Percentiles rank a stretch among this genome's conserved stretches.
Conservation (phyloP, 768 basidiomycete species). For the Russula earlei region DNA sequence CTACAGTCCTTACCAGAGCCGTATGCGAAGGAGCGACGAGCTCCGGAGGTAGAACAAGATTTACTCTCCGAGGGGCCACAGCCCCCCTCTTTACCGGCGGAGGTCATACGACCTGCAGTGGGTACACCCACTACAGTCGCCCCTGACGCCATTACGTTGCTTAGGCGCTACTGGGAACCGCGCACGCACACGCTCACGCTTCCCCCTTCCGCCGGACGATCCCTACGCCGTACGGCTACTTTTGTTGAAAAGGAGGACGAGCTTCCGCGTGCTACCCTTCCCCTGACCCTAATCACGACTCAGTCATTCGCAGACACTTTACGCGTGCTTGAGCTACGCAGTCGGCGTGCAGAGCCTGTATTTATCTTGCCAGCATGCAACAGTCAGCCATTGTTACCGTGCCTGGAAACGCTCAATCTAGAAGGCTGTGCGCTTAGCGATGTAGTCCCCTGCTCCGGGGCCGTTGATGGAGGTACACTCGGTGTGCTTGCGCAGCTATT, state of each 20-base stretch:
- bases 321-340: slow-evolving; percentile 45
- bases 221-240: neutral
- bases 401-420: slow-evolving; percentile 62
- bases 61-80: slow-evolving; percentile 66
- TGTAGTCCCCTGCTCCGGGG: slow-evolving; percentile 35
- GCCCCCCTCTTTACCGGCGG: slow-evolving; percentile 52
- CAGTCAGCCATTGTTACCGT: slow-evolving; percentile 42
- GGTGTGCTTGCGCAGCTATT: slow-evolving; percentile 55
- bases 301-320: slow-evolving; percentile 20
- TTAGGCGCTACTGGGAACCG: slow-evolving; percentile 16
- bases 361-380: slow-evolving; percentile 41
- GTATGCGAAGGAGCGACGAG: slow-evolving; percentile 49
- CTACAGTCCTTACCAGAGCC: slow-evolving; percentile 22
- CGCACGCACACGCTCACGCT: slow-evolving; percentile 11
- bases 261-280: slow-evolving; percentile 16
- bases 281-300: slow-evolving; percentile 12
- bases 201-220: slow-evolving; percentile 11
- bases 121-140: slow-evolving; percentile 18
- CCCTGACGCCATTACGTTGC: neutral
- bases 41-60: slow-evolving; percentile 69
- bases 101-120: slow-evolving; percentile 25
- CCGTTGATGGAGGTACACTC: slow-evolving; percentile 46
- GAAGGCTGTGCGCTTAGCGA: slow-evolving; percentile 67
- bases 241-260: neutral
- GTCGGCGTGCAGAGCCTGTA: slow-evolving; percentile 57